phyloP scores from a whole-genome alignment of 1,284 basidiomycete genomes.

The Ustilago bromivora region DNA sequence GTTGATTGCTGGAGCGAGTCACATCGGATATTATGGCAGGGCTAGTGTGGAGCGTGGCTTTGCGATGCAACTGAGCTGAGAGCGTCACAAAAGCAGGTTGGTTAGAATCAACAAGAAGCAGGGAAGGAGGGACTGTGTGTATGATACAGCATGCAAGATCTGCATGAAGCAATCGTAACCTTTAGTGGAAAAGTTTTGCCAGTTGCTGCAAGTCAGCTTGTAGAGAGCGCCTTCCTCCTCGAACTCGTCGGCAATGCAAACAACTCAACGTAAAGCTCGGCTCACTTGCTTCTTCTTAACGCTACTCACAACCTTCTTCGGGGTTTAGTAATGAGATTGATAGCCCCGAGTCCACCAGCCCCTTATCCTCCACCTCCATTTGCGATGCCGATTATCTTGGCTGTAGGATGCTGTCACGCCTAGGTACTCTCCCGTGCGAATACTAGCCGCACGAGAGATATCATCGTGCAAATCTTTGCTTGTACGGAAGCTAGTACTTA shows the following conservation, averaged over 20 bases:
- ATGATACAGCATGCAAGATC: not conserved
- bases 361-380: not conserved
- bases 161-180: not conserved
- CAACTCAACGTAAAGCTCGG: not conserved
- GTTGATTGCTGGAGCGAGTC: not conserved
- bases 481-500: too few relatives aligned
- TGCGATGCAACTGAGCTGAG: not conserved
- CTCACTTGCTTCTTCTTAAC: not conserved
- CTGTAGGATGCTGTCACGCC: not conserved
- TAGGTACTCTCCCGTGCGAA: too few relatives aligned
- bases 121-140: not conserved
- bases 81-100: not conserved
- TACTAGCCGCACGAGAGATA: too few relatives aligned
- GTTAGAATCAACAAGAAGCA: not conserved
- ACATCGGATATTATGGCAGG: not conserved
- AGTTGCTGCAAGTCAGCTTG: not conserved
- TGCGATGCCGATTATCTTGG: not conserved
- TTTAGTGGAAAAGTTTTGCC: not conserved
- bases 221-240: not conserved
- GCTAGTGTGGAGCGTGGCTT: not conserved
- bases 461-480: too few relatives aligned
- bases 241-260: constrained; percentile 1
- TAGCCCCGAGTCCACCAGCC: not conserved
- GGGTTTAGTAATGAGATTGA: constrained; percentile 5
- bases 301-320: not conserved